Base-by-base conservation (phyloP, 441 rosid species). In the Hura crepitans region DNA sequence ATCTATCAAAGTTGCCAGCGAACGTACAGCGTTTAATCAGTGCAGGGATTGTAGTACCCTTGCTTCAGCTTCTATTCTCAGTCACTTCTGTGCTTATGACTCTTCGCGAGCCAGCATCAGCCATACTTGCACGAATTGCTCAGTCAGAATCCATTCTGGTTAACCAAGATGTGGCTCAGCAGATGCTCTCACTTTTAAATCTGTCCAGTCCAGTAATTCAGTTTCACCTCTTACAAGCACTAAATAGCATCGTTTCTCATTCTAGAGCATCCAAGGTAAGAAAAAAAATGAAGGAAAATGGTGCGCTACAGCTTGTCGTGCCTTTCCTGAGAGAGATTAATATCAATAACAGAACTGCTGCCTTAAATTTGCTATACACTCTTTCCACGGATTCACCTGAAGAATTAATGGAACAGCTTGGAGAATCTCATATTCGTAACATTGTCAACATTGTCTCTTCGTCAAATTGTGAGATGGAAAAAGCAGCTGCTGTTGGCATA, bases 11-110 rank as follows among this genome's bases (percentile, higher is more conserved):
- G 70, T 74, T 73, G 81, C 66, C 78, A 0, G 90, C 81, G 42
- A 89, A 87, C 35, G 46, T 81, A 66, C 79, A 70, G 43, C 85
- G 83, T 18, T 66, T 87, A 60, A 79, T 83, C 70, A 69, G 68
- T 63, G 80, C 95, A 17, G 90, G 89, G 33, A 81, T 87, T 33
- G 84, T 83, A 20, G 72, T 62, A 12, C 77, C 84, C 33, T 80
- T 89, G 30, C 89, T 87, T 71, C 92, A 89, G 79, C 82, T 89
- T 22, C 86, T 87, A 57, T 89, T 89, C 79, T 89, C 95, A 1
- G 95, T 89, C 5, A 89, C 92, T 17, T 89, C 90, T n/a, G 92
- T 87, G 57, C 86, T 89, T 13, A 87, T 85, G 92, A 87, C 90
- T 66, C 89, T 89, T 51, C 82, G 89, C 42, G 95, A 89, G 78